A percentile compares a stretch with the other conserved stretches of the same genome.
phyloP scores from a whole-genome alignment of 73 alveolate species.

The Tetrahymena elliotti region DNA sequence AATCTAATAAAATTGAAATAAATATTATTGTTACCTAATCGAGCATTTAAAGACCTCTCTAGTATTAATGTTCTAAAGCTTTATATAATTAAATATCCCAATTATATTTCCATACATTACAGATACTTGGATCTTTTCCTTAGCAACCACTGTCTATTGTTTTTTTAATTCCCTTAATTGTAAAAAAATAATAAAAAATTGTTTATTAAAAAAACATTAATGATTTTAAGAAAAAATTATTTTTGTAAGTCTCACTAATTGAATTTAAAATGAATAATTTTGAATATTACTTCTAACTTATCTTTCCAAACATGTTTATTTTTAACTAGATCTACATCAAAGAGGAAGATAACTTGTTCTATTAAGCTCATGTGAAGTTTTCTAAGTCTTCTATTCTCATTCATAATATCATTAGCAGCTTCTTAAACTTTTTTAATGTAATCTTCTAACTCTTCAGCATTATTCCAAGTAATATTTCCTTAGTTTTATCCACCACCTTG shows the following conservation, averaged over 20 bases:
- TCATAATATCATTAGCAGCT: constrained; percentile 87
- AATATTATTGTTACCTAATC: constrained; percentile 33
- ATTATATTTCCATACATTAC: constrained; percentile 86
- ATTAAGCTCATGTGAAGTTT: constrained; percentile 79
- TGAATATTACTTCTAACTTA: constrained; percentile 70
- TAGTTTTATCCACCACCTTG: constrained; percentile 34
- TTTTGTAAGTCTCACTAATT: too few species aligned
- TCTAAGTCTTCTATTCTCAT: constrained; percentile 90
- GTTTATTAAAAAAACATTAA: not conserved
- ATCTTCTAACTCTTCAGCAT: constrained; percentile 82
- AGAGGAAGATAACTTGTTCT: constrained; percentile 73
- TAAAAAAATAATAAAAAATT: not conserved
- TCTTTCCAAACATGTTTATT: constrained; percentile 92
- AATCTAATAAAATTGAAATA: not conserved
- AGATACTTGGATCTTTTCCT: constrained; percentile 54
- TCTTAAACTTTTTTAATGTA: constrained; percentile 81
- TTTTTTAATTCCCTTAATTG: constrained; percentile 40
- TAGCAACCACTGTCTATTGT: constrained; percentile 67
- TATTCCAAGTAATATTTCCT: constrained; percentile 78
- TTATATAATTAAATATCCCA: constrained; percentile 91
- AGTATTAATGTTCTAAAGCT: constrained; percentile 91
- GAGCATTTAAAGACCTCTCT: constrained; percentile 79
- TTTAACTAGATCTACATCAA: constrained; percentile 81
- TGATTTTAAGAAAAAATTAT: too few species aligned
- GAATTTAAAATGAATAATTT: too few species aligned